These are phyloP conservation scores for Truncatella angustata DNA, from an alignment of 2,329 filamentous ascomycete species.

Conservation along the genomic window DNA sequence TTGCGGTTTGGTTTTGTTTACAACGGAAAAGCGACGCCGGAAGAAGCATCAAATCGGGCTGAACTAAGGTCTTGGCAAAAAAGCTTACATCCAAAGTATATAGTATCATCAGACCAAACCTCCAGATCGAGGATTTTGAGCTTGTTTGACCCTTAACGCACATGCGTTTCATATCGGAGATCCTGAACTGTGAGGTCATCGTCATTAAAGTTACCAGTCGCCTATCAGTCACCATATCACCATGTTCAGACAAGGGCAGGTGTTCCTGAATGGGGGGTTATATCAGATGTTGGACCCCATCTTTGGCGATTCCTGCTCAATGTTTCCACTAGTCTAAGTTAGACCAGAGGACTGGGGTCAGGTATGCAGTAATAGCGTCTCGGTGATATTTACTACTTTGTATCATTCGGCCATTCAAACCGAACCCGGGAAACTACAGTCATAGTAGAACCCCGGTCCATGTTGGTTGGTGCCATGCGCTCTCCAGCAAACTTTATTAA, in stretches of 20 bases:
- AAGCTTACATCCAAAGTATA: conserved; percentile 5
- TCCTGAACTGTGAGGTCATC: background rate
- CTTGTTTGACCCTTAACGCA: background rate
- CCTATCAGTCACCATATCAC: too few species aligned
- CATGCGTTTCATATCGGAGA: background rate
- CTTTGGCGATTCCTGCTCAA: background rate
- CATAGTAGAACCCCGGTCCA: too few species aligned
- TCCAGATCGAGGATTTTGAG: background rate
- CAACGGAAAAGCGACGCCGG: background rate
- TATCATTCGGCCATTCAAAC: background rate
- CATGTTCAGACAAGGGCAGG: too few species aligned
- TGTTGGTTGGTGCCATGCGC: too few species aligned
- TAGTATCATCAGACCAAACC: background rate
- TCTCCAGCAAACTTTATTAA: background rate
- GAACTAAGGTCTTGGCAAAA: conserved; percentile 8
- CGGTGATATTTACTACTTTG: background rate
- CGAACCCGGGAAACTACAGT: conserved; percentile 1
- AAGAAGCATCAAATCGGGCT: background rate
- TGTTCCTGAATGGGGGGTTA: too few species aligned
- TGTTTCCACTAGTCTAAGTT: conserved; percentile 6
- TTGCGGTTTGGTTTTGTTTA: background rate
- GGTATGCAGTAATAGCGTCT: background rate
- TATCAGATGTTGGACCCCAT: too few species aligned
- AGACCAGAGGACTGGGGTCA: background rate
- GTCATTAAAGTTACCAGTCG: too few species aligned